Conservation (phyloP, 441 rosid genomes). For the Populus hybrid region DNA sequence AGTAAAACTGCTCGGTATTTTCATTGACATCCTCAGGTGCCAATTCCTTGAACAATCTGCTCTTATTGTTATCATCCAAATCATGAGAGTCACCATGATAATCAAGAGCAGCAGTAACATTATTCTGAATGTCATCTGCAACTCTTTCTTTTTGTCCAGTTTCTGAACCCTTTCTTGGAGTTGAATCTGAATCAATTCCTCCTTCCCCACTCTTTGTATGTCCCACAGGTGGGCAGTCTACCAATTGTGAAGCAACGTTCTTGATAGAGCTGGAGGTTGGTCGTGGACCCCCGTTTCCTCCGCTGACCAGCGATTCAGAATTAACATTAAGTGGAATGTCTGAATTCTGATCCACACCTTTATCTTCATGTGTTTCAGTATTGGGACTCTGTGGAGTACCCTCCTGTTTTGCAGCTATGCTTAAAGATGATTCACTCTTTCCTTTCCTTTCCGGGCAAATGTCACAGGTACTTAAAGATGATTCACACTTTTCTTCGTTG, state of each 20-base stretch:
- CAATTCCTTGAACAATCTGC: conserved; percentile 7
- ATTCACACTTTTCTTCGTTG: background rate
- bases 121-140: background rate
- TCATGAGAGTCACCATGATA: background rate
- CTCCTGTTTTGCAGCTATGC: background rate
- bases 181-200: background rate
- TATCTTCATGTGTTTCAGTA: no score
- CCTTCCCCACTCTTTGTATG: background rate
- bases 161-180: background rate
- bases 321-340: background rate
- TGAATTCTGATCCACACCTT: background rate
- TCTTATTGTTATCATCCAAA: background rate
- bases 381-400: background rate
- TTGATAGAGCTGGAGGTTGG: background rate
- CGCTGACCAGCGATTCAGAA: background rate
- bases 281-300: background rate
- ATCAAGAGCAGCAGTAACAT: background rate
- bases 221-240: background rate
- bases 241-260: background rate
- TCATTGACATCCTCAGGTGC: conserved; percentile 1
- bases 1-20: conserved; percentile 10
- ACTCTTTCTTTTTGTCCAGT: background rate
- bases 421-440: background rate
- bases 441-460: background rate
- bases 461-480: conserved; percentile 6